Base-by-base conservation (phyloP, 176 grass and related monocot genomes). In the Cocos nucifera region DNA sequence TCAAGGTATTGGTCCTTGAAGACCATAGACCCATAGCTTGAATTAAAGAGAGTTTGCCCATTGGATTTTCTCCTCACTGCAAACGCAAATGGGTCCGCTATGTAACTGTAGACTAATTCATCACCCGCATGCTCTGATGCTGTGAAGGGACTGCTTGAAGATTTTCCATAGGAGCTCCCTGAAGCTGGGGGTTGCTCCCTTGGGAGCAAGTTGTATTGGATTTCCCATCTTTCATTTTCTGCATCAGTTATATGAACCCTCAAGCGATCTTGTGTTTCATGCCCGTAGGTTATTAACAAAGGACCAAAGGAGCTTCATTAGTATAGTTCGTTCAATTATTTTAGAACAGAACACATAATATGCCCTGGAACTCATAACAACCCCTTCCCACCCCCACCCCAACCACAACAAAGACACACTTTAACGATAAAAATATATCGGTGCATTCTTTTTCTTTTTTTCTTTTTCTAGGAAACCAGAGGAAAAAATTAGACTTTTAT, bases 1-100 rank as follows among this genome's bases (percentile, higher is more conserved):
- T 97, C 84, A 4, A 97, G 74, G 71, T 91, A 97, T 71, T 97
- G 93, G 70, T 97, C 87, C 78, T 97, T 97, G 75, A 97, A 97
- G 54, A 97, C 81, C 53, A 97, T 59, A 44, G 63, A 26, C 23
- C 57, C 67, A 19, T 49, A 58, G 55, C 87, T 90, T 24, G 87
- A 80, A 71, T 97, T 84, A 83, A 97, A 97, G 3, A 97, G 74
- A 4, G 83, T 59, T 55, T 88, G 81, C 17, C 81, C 30, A 5
- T 70, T 91, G 63, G 80, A 85, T 8, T 53, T 80, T 2, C 87
- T 62, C 69, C 76, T 79, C 15, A 97, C 78, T 0, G 84, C 80
- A 65, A 83, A 97, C 58, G 65, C 78, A 77, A 97, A 97, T 2
- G 92, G 87, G 69, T 97, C 78, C 0, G 75, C 44, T 29, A 74